A percentile compares a stretch with the other conserved stretches of the same genome.
These are phyloP conservation scores for Neopestalotiopsis sp. DNA, from an alignment of 2,329 filamentous ascomycete genomes.

Conservation along the genomic window DNA sequence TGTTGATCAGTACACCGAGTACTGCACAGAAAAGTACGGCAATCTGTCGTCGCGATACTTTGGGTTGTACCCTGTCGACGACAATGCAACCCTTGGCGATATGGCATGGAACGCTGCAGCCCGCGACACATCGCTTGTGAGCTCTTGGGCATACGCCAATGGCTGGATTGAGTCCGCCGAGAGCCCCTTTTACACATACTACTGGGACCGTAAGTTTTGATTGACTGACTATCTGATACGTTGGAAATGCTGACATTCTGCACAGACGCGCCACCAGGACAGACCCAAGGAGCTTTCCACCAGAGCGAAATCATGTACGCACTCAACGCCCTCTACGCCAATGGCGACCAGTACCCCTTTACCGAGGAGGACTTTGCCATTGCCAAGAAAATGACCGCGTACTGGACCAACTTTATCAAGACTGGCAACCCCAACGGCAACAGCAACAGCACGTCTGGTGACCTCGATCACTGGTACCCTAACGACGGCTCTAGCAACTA, in stretches of 20 bases:
- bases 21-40: conserved; percentile 27
- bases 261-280: not conserved
- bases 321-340: conserved; percentile 36
- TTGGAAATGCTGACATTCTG: not conserved
- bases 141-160: conserved; percentile 33
- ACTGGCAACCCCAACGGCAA: conserved; percentile 22
- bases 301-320: conserved; percentile 38
- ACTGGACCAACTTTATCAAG: conserved; percentile 24
- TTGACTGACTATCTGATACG: too few species aligned
- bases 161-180: conserved; percentile 31
- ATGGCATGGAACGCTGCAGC: conserved; percentile 30
- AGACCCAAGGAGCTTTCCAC: conserved; percentile 35
- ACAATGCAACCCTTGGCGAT: conserved; percentile 26
- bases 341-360: conserved; percentile 32
- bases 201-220: conserved; percentile 27
- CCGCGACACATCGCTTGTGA: conserved; percentile 31
- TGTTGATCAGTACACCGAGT: conserved; percentile 24
- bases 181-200: conserved; percentile 35
- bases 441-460: not conserved
- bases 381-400: conserved; percentile 27
- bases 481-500: conserved; percentile 18
- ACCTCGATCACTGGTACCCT: conserved; percentile 25
- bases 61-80: conserved; percentile 31
- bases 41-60: conserved; percentile 28
- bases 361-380: conserved; percentile 32